Percentiles rank a stretch among this genome's conserved stretches.
These are phyloP conservation scores for Chara braunii DNA, from an alignment of 139 green algal genomes.

Conservation along the genomic window DNA sequence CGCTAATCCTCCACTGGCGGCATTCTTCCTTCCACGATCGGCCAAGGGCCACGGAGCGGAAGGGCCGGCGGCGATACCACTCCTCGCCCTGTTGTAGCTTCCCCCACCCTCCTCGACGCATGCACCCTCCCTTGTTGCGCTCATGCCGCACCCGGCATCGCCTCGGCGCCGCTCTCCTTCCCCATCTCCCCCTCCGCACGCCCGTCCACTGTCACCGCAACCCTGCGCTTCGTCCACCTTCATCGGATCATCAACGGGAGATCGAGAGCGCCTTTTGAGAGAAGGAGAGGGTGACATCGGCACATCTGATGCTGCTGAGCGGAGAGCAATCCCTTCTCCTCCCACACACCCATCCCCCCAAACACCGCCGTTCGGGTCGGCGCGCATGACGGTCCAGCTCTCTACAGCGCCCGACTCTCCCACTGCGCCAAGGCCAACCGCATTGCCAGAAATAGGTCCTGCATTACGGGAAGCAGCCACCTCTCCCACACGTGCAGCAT, in stretches of 20 bases:
- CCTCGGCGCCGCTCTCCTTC: too few species aligned
- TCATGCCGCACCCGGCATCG: too few species aligned
- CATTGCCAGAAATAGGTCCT: not conserved
- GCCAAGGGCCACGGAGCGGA: not conserved
- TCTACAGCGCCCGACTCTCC: not conserved
- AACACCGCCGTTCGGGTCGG: not conserved
- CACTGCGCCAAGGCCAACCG: too few species aligned
- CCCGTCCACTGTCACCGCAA: too few species aligned
- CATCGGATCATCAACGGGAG: too few species aligned
- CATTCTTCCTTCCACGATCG: not conserved
- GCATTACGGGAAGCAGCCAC: not conserved
- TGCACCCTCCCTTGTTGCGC: too few species aligned
- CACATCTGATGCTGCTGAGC: not conserved
- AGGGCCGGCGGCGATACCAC: not conserved
- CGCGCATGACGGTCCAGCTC: not conserved
- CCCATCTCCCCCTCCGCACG: too few species aligned
- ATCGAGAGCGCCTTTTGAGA: too few species aligned
- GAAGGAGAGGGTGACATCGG: too few species aligned
- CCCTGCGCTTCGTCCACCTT: too few species aligned
- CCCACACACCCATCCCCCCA: not conserved
- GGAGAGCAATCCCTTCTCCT: not conserved
- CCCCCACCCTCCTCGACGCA: too few species aligned
- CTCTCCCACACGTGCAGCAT: slow-evolving; percentile 8
- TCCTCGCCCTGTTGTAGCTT: not conserved
- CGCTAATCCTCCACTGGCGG: not conserved